phyloP scores from a whole-genome alignment of 139 green algal species.

The Pycnococcus provasolii region DNA sequence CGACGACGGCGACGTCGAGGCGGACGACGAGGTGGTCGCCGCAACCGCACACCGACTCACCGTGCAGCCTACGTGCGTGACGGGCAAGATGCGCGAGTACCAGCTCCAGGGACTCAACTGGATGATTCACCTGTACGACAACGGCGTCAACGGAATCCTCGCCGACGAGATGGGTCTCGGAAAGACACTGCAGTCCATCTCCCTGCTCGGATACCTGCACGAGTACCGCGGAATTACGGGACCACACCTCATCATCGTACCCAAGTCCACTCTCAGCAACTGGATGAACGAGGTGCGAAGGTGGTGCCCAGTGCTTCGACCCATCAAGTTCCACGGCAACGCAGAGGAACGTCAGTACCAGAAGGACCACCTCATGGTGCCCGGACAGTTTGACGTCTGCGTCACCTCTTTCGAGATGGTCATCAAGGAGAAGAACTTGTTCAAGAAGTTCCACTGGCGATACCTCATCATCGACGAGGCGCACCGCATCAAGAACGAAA shows the following conservation, averaged over 20 bases:
- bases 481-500: constrained; percentile 99
- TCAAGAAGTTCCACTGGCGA: constrained; percentile 88
- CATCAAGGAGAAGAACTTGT: constrained; percentile 96
- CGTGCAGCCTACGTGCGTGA: constrained; percentile 55
- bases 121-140: constrained; percentile 97
- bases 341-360: constrained; percentile 60
- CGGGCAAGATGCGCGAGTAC: constrained; percentile 91
- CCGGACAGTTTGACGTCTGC: constrained; percentile 85
- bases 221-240: constrained; percentile 92
- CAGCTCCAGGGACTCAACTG: constrained; percentile 98
- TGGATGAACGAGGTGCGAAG: constrained; percentile 95
- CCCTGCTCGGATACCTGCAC: constrained; percentile 83
- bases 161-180: constrained; percentile 98
- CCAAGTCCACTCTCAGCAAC: constrained; percentile 97
- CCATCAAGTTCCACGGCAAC: constrained; percentile 93
- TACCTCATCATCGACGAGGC: constrained; percentile 99
- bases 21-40: constrained; percentile 64
- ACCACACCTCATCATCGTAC: constrained; percentile 93
- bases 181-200: constrained; percentile 99
- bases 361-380: constrained; percentile 48
- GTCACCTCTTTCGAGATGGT: constrained; percentile 98
- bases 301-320: constrained; percentile 82
- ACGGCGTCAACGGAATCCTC: constrained; percentile 98
- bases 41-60: constrained; percentile 18
- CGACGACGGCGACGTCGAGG: constrained; percentile 84